Percentiles rank a stretch among this genome's conserved stretches.
Conservation (phyloP, 495 filamentous ascomycete species). For the Copromyces sp. region DNA sequence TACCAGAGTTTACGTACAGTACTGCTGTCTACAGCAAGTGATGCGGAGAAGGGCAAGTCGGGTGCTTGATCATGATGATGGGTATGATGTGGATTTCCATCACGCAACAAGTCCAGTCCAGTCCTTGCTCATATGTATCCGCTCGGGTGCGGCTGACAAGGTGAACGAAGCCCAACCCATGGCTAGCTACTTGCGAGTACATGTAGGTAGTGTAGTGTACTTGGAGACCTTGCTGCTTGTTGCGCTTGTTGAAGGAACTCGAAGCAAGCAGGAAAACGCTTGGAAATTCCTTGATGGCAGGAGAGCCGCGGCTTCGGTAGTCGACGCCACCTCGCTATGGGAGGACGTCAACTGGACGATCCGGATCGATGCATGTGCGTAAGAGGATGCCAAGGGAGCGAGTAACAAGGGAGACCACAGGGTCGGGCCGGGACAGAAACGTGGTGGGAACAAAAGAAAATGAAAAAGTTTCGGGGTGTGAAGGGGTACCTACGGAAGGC, state of each 20-base stretch:
- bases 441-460: neutral
- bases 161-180: neutral
- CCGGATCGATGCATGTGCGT: neutral
- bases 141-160: neutral
- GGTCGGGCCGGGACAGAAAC: neutral
- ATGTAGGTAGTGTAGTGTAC: no score
- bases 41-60: neutral
- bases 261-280: neutral
- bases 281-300: neutral
- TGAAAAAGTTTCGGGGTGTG: neutral
- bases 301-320: neutral
- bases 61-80: neutral
- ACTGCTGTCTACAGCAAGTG: neutral
- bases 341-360: neutral
- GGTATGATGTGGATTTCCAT: neutral
- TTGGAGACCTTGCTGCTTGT: neutral
- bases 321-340: neutral
- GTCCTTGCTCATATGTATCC: neutral
- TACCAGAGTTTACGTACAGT: neutral
- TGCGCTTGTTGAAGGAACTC: neutral
- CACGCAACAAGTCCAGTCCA: neutral
- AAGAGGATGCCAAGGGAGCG: neutral
- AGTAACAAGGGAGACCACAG: neutral
- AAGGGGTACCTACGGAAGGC: neutral
- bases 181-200: neutral